Evolutionary conservation across 2,329 filamentous ascomycete genomes (phyloP).

Genomic region (Cryphonectria parasitica): DNA sequence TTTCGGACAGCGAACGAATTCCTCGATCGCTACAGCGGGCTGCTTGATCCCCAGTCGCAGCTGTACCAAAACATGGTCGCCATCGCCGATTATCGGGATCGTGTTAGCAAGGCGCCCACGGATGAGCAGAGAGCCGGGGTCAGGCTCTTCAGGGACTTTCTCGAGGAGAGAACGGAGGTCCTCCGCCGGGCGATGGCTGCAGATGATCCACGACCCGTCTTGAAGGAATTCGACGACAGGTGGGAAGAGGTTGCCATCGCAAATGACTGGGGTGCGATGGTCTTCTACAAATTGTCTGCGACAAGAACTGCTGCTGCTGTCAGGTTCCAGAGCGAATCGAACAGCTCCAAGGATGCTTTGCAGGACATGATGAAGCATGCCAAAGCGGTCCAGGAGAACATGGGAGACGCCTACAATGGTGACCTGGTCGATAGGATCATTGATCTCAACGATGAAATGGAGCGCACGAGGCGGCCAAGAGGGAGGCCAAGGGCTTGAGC

Average conservation of each 20-base stretch:
- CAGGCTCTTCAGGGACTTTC: background rate
- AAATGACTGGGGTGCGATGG: conserved; percentile 9
- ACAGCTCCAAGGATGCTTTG: background rate
- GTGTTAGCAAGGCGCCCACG: background rate
- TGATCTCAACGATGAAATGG: background rate
- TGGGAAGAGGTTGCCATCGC: background rate
- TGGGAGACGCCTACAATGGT: background rate
- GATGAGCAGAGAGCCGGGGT: background rate
- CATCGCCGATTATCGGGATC: background rate
- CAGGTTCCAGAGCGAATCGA: background rate
- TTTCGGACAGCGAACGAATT: background rate
- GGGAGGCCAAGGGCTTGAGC: background rate
- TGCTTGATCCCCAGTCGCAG: conserved; percentile 5
- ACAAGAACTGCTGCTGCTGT: background rate
- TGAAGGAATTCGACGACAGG: background rate
- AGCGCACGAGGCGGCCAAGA: background rate
- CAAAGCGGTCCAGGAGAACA: background rate
- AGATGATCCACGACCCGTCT: background rate
- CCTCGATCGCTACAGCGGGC: background rate
- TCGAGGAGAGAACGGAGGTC: background rate
- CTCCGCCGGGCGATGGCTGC: background rate
- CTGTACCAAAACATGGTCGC: background rate
- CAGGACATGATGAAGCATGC: conserved; percentile 5
- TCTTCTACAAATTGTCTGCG: background rate
- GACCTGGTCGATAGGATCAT: conserved; percentile 1